These are phyloP conservation scores for Prunus salicina DNA, from an alignment of 306 rosid species.

Conservation along the genomic window DNA sequence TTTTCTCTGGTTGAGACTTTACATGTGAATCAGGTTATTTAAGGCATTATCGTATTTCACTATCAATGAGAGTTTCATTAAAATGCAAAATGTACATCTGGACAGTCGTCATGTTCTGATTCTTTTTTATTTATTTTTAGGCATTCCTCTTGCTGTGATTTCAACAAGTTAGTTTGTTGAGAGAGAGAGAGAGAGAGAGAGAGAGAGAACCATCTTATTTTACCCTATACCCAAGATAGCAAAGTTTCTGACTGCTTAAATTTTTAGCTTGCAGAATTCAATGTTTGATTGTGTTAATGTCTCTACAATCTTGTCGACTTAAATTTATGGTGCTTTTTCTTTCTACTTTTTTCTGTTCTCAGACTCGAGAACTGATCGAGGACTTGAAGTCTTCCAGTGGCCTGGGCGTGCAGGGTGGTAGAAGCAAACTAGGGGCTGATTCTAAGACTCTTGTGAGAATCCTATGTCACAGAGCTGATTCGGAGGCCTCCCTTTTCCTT, in stretches of 20 bases:
- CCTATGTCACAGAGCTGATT: constrained; percentile 79
- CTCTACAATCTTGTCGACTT: neutral
- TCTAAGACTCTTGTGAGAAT: constrained; percentile 77
- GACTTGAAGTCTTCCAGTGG: constrained; percentile 81
- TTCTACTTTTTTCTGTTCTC: constrained; percentile 17
- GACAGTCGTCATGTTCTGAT: neutral
- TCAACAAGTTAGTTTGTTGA: neutral
- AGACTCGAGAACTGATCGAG: constrained; percentile 90
- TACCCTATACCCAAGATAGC: neutral
- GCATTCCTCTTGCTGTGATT: neutral
- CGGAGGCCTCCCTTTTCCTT: constrained; percentile 89
- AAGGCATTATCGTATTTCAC: neutral
- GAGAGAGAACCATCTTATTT: neutral
- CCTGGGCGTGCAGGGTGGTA: constrained; percentile 55
- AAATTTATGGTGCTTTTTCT: neutral
- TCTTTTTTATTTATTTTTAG: neutral
- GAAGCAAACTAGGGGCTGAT: constrained; percentile 89
- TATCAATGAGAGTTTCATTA: neutral
- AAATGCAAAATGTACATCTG: neutral
- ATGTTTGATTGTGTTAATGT: neutral
- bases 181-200: neutral
- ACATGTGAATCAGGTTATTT: neutral
- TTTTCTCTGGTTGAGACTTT: constrained; percentile 21
- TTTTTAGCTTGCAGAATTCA: neutral
- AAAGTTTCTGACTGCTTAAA: neutral